Evolutionary conservation across 2,329 filamentous ascomycete species (phyloP).

Genomic region (Fusarium equiseti): DNA sequence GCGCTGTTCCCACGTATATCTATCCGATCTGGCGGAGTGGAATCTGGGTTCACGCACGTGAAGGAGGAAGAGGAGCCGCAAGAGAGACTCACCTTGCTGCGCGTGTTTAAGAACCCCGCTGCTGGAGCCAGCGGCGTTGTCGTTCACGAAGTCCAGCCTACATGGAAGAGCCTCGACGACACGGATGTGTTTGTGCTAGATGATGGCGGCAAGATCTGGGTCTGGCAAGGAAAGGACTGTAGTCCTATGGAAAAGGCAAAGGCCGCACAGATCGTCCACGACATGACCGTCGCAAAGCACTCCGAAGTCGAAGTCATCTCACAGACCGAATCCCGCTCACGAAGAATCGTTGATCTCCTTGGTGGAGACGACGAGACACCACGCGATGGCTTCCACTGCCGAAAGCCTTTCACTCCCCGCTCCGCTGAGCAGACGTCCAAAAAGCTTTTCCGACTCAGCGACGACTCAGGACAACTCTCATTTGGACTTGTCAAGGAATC

Average conservation of each 20-base stretch:
- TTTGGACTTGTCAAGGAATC: constrained; percentile 72
- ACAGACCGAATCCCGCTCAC: constrained; percentile 68
- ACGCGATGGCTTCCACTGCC: constrained; percentile 55
- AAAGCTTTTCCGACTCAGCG: constrained; percentile 72
- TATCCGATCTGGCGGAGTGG: constrained; percentile 71
- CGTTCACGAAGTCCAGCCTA: constrained; percentile 73
- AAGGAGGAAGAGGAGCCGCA: constrained; percentile 58
- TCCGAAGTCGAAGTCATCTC: constrained; percentile 74
- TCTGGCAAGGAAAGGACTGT: constrained; percentile 75
- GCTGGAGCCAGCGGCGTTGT: constrained; percentile 63
- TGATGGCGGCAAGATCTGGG: constrained; percentile 72
- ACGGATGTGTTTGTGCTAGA: constrained; percentile 75
- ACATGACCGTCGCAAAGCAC: constrained; percentile 73
- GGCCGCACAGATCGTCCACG: constrained; percentile 74
- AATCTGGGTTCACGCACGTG: constrained; percentile 73
- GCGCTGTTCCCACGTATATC: constrained; percentile 69
- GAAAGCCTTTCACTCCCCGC: constrained; percentile 55
- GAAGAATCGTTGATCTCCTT: constrained; percentile 67
- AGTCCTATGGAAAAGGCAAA: constrained; percentile 78
- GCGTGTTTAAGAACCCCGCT: constrained; percentile 71
- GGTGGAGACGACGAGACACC: constrained; percentile 60
- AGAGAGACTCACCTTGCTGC: constrained; percentile 65
- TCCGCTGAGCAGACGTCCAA: constrained; percentile 41
- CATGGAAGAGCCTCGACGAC: constrained; percentile 72
- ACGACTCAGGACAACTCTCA: constrained; percentile 67